Conservation (phyloP, 148 eudicot genomes). For the Rhododendron williamsianum region DNA sequence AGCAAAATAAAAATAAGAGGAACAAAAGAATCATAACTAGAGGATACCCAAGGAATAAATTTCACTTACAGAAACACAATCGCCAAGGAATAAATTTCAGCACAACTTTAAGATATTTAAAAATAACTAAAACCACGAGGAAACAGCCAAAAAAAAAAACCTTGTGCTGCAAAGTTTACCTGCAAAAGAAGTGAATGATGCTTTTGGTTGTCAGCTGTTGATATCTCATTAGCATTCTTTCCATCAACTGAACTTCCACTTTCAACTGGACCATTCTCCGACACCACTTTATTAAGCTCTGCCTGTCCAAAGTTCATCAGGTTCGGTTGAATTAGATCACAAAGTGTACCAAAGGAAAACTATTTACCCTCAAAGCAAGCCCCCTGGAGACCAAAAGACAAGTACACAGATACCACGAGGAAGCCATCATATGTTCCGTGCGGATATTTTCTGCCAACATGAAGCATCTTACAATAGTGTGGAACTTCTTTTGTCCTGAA, state of each 20-base stretch:
- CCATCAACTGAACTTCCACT: constrained; percentile 34
- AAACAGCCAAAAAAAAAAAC: background rate
- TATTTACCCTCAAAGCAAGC: background rate
- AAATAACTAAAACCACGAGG: background rate
- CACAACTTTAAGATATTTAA: background rate
- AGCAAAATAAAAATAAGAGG: background rate
- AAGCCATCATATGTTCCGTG: background rate
- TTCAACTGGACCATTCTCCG: constrained; percentile 39
- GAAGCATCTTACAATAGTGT: background rate
- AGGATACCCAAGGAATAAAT: background rate
- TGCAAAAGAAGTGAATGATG: constrained; percentile 89
- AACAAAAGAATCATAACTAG: constrained; percentile 7
- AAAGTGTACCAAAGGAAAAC: constrained; percentile 8
- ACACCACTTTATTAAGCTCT: constrained; percentile 57
- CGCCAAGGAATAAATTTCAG: constrained; percentile 2
- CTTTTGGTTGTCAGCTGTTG: constrained; percentile 39
- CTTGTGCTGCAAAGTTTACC: constrained; percentile 28
- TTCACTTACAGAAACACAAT: background rate
- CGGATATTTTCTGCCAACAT: background rate
- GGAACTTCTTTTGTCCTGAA: background rate
- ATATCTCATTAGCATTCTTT: constrained; percentile 23
- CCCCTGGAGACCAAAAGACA: background rate
- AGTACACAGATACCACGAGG: background rate
- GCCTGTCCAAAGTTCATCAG: constrained; percentile 44
- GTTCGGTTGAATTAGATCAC: background rate